Conservation (phyloP, 352 stramenopile genomes). For the Pseudoperonospora humuli region DNA sequence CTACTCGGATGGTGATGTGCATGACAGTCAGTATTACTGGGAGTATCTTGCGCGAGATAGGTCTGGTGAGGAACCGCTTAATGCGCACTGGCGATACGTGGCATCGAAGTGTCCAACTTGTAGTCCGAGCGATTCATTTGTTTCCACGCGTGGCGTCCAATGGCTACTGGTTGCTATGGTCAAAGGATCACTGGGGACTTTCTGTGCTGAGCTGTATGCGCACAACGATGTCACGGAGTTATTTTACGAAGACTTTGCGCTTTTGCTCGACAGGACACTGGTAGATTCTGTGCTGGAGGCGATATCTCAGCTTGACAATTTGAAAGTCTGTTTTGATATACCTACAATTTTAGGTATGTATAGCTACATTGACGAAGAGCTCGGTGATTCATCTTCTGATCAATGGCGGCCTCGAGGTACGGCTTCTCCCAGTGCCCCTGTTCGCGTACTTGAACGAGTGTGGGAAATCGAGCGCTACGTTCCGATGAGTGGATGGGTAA, state of each 20-base stretch:
- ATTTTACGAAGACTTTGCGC: conserved; percentile 47
- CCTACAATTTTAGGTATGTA: conserved; percentile 33
- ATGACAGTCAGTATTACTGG: conserved; percentile 56
- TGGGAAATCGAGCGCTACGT: conserved; percentile 74
- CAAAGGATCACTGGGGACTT: conserved; percentile 44
- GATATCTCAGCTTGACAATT: conserved; percentile 42
- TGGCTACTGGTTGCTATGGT: conserved; percentile 65
- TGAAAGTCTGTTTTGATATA: conserved; percentile 48
- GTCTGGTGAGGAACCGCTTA: conserved; percentile 36
- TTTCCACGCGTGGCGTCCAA: conserved; percentile 63
- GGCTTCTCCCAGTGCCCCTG: conserved; percentile 11
- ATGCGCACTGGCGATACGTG: conserved; percentile 59
- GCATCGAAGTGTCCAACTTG: conserved; percentile 41
- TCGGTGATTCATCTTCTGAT: conserved; percentile 21
- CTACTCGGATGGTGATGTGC: conserved; percentile 14
- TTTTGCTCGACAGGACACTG: conserved; percentile 34
- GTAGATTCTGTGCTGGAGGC: conserved; percentile 45
- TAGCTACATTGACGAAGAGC: conserved; percentile 39
- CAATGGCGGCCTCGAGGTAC: conserved; percentile 6
- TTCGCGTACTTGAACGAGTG: conserved; percentile 56
- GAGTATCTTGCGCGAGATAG: conserved; percentile 55
- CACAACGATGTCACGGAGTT: conserved; percentile 32
- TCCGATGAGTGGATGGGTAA: conserved; percentile 62
- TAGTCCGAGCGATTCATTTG: conserved; percentile 45
- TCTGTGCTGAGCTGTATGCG: conserved; percentile 43